A percentile compares a stretch with the other conserved stretches of the same genome.
These are phyloP conservation scores for Prunus davidiana DNA, from an alignment of 306 rosid species.

Conservation along the genomic window DNA sequence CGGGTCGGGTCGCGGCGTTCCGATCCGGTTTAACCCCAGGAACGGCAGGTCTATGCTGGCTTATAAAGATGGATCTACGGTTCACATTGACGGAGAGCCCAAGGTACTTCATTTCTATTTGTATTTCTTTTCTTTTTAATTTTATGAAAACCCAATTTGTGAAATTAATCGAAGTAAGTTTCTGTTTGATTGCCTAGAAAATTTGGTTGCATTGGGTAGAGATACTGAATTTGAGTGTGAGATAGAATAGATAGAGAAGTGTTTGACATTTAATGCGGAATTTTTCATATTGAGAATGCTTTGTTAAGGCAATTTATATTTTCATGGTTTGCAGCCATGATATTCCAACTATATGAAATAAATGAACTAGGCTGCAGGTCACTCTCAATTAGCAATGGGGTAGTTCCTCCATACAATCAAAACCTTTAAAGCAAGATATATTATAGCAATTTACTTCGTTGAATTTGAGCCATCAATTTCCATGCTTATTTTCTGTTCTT, in stretches of 20 bases:
- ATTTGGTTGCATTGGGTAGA: not conserved
- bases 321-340: not conserved
- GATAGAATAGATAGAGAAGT: not conserved
- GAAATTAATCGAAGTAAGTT: not conserved
- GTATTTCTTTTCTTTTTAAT: not conserved
- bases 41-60: conserved; percentile 72
- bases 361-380: not conserved
- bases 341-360: no score
- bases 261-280: not conserved
- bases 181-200: conserved; percentile 15
- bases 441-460: not conserved
- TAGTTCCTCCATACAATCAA: not conserved
- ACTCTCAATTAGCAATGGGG: not conserved
- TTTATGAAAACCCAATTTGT: not conserved
- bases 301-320: no score
- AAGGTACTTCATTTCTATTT: conserved; percentile 36
- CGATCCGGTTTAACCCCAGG: conserved; percentile 63
- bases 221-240: not conserved
- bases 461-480: not conserved
- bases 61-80: conserved; percentile 59
- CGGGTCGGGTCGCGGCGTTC: conserved; percentile 59
- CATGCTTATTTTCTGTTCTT: not conserved
- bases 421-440: not conserved
- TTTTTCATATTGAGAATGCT: no score
- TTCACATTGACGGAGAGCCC: conserved; percentile 81